These are phyloP conservation scores for Lichina pygmaea DNA, from an alignment of 495 filamentous ascomycete species.

Conservation along the genomic window DNA sequence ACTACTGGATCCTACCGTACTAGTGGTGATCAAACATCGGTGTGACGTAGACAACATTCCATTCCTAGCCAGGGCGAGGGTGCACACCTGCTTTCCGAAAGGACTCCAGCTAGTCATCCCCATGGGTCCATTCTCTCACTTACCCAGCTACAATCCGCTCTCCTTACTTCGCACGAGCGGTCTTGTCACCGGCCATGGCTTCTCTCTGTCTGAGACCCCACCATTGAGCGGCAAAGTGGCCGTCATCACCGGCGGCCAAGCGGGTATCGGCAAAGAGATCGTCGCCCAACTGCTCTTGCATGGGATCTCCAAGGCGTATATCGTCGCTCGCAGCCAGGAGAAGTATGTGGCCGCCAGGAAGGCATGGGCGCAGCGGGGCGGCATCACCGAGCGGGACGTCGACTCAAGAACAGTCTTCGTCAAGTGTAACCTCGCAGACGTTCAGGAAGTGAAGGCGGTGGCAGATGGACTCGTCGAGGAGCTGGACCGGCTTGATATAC, in stretches of 20 bases:
- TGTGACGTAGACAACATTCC: no score
- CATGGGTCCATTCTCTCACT: background rate
- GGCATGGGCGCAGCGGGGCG: conserved; percentile 7
- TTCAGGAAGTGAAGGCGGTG: conserved; percentile 9
- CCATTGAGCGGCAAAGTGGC: conserved; percentile 12
- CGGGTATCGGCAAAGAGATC: conserved; percentile 18
- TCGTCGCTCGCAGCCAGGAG: conserved; percentile 11
- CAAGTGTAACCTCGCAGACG: conserved; percentile 11
- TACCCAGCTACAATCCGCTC: background rate
- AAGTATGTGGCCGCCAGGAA: conserved; percentile 8
- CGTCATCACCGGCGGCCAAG: conserved; percentile 18
- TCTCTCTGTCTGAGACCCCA: conserved; percentile 9
- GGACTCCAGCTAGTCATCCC: no score
- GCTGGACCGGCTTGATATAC: conserved; percentile 11
- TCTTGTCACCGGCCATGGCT: conserved; percentile 8
- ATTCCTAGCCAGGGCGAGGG: no score
- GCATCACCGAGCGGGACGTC: conserved; percentile 4
- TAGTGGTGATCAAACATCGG: no score
- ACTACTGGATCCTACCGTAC: no score
- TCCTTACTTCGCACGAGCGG: conserved; percentile 5
- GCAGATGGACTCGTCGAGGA: conserved; percentile 2
- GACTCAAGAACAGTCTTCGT: conserved; percentile 11
- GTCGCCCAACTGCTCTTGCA: conserved; percentile 16
- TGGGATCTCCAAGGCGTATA: conserved; percentile 12
- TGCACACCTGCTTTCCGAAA: no score